Evolutionary conservation across 768 basidiomycete species (phyloP).

Genomic region (Collybiopsis luxurians): DNA sequence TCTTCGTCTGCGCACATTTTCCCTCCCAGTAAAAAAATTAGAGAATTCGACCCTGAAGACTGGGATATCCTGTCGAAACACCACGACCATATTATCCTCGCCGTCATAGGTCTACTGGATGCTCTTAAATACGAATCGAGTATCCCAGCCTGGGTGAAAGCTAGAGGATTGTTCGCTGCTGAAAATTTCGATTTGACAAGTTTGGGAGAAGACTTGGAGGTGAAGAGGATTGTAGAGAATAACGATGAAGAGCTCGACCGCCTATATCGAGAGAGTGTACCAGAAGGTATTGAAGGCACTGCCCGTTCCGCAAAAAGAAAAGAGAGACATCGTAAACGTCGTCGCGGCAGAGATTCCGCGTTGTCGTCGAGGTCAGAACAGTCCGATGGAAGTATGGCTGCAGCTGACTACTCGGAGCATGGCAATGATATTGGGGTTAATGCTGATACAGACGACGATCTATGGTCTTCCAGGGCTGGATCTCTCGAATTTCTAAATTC

Average conservation of each 20-base stretch:
- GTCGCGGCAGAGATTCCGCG: neutral
- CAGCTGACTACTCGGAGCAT: neutral
- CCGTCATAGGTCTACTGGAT: conserved; percentile 49
- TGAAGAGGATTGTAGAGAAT: neutral
- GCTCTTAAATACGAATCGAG: conserved; percentile 40
- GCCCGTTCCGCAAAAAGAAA: neutral
- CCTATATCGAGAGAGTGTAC: neutral
- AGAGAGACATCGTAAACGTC: neutral
- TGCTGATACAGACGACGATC: neutral
- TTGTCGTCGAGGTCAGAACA: neutral
- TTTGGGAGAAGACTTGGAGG: neutral
- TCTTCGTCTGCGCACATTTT: neutral
- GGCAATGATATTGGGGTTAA: neutral
- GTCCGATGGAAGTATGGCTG: neutral
- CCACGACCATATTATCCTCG: conserved; percentile 40
- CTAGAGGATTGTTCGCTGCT: conserved; percentile 30
- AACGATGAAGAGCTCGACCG: neutral
- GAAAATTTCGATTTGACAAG: neutral
- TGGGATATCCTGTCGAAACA: neutral
- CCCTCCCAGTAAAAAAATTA: neutral
- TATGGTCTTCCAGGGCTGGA: neutral
- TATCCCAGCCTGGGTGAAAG: conserved; percentile 46
- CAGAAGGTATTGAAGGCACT: neutral
- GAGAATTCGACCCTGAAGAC: neutral
- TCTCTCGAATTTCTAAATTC: neutral